phyloP scores from a whole-genome alignment of 2,329 filamentous ascomycete species.

The Raffaelea albimanens region DNA sequence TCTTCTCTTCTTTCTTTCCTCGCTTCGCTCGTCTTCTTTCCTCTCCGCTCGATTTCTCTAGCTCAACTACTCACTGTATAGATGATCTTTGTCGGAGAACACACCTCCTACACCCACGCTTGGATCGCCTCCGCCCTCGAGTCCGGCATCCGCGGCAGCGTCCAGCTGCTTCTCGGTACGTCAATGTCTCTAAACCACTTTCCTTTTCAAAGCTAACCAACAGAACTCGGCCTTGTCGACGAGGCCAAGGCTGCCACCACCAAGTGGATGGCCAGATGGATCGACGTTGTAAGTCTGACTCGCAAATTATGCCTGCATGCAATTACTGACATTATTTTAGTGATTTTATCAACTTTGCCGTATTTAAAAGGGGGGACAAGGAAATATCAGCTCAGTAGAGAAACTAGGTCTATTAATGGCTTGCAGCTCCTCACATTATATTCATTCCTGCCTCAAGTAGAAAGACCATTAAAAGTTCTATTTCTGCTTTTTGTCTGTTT shows the following conservation, averaged over 20 bases:
- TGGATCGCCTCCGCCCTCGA: slow-evolving; percentile 62
- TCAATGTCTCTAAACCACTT: slow-evolving; percentile 1
- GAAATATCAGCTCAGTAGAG: too few species aligned
- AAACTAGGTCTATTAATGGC: too few species aligned
- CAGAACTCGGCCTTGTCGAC: slow-evolving; percentile 55
- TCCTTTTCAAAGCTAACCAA: neutral
- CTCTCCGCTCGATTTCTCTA: too few species aligned
- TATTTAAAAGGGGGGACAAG: too few species aligned
- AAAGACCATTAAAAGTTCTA: too few species aligned
- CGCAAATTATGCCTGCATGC: too few species aligned
- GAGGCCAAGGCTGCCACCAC: slow-evolving; percentile 56
- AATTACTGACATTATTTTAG: too few species aligned
- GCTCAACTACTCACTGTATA: slow-evolving; percentile 15
- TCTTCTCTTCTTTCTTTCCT: neutral
- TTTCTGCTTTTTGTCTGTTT: too few species aligned
- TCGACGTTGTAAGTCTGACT: slow-evolving; percentile 29
- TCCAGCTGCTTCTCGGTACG: slow-evolving; percentile 50
- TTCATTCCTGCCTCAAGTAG: too few species aligned
- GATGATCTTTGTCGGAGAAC: slow-evolving; percentile 61
- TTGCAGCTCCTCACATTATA: too few species aligned
- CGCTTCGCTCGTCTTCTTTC: neutral
- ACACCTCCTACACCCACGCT: slow-evolving; percentile 62
- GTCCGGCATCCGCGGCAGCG: slow-evolving; percentile 54
- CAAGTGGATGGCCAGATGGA: slow-evolving; percentile 63
- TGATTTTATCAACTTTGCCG: too few species aligned